These are phyloP conservation scores for Lasiodiplodia hormozganensis DNA, from an alignment of 2,329 filamentous ascomycete species.

Conservation along the genomic window DNA sequence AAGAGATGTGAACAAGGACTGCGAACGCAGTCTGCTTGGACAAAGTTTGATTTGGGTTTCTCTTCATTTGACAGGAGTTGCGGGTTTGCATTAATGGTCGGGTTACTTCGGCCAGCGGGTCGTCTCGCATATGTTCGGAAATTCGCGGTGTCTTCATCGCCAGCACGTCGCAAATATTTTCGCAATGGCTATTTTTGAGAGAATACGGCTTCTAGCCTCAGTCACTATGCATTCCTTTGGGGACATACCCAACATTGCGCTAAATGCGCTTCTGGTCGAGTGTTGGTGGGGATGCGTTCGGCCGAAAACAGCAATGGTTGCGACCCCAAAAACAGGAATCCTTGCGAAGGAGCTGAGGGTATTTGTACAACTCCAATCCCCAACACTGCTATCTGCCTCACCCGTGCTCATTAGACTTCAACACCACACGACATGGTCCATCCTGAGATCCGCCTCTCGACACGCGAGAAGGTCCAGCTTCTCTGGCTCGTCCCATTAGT, in stretches of 20 bases:
- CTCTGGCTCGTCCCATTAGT: conserved; percentile 10
- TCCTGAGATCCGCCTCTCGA: conserved; percentile 2
- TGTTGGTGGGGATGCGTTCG: neutral
- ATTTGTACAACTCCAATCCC: neutral
- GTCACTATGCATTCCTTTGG: neutral
- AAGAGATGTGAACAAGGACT: too few species aligned
- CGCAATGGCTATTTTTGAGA: too few species aligned
- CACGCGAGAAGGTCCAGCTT: neutral
- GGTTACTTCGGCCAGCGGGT: neutral
- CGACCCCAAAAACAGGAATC: neutral
- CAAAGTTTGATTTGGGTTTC: too few species aligned
- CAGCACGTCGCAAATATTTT: too few species aligned
- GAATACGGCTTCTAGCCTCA: fast-evolving
- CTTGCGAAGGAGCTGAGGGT: neutral
- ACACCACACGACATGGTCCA: neutral
- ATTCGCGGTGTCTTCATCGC: too few species aligned
- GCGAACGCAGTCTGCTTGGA: too few species aligned
- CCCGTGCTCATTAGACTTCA: neutral
- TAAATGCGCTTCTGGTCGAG: neutral
- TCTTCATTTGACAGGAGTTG: too few species aligned
- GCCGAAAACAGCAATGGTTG: neutral
- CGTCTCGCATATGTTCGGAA: neutral
- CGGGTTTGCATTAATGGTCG: too few species aligned
- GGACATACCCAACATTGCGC: neutral
- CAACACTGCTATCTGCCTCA: neutral